Conservation (phyloP, 192 early-diverging fungal genomes). For the Linnemannia zychae region DNA sequence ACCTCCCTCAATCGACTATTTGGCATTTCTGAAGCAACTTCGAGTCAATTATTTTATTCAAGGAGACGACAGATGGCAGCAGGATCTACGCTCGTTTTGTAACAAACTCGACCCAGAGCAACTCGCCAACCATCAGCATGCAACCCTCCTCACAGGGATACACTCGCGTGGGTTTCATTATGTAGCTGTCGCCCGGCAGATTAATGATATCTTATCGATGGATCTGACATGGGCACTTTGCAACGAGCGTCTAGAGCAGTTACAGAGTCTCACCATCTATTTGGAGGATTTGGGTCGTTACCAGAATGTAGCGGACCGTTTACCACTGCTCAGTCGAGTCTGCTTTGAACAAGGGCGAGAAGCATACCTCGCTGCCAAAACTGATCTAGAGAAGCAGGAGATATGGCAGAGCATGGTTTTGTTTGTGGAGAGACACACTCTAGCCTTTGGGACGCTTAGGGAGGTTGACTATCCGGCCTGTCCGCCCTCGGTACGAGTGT, state of each 20-base stretch:
- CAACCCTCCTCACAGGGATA: background rate
- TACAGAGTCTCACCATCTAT: background rate
- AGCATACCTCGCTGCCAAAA: background rate
- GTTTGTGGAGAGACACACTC: background rate
- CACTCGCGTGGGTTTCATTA: background rate
- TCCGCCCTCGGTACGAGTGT: background rate
- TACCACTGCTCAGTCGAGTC: background rate
- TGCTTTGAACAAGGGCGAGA: background rate
- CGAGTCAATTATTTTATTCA: background rate
- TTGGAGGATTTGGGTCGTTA: constrained; percentile 2
- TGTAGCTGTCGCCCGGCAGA: background rate
- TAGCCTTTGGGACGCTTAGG: background rate
- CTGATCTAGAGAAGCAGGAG: background rate
- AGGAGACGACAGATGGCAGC: background rate
- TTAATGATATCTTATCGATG: background rate
- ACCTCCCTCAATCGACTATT: background rate
- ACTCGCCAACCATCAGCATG: background rate
- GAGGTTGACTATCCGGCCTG: background rate
- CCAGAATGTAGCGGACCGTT: background rate
- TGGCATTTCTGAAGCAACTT: background rate
- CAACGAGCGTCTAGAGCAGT: constrained; percentile 2
- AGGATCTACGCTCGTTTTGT: background rate
- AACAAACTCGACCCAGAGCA: background rate
- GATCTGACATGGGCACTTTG: constrained; percentile 5
- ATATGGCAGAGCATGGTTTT: background rate